Base-by-base conservation (phyloP, 495 filamentous ascomycete genomes). In the Peziza echinospora region DNA sequence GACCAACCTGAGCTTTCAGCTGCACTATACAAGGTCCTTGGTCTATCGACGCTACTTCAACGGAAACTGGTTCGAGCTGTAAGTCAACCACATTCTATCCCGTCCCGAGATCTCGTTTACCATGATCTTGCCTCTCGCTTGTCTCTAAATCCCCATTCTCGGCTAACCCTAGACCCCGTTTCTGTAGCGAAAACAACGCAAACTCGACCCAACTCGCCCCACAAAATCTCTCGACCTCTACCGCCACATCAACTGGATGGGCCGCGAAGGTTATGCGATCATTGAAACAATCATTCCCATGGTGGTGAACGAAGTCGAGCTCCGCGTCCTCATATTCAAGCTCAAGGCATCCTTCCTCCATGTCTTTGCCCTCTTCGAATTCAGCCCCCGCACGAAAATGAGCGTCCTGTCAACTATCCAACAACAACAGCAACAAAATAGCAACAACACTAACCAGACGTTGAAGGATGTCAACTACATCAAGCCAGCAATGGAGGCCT, bases 291-390 rank as follows among this genome's bases (percentile, higher is more conserved):
- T 80, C 57, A 76, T 97, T 34, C 63, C 93, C 4, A 86, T 85
- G 1, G 74, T 82, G 69, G 75, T 85, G 0, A 66, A 71, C 21
- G 52, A 49, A 39, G 26, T 26, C 52, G 86, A 82, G 60, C 71
- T 85, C 19, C 84, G 83, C 53, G 85, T 96, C 8, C 72, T 97
- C 44, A 75, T 81, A 6, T 80, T 80, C 63, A 97, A 96, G 63
- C 71, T 97, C 19, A 77, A 84, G 48, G 89, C 91, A 5, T 85
- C 79, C 22, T 93, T 94, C 56, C 87, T 89, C 54, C 89, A 97
- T 64, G 83, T 97, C 49, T 93, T 92, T 58, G 92, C 93, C 44
- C 71, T 94, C 13, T 97, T 93, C 59, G 84, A 93, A 65, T 93
- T 94, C 62, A 60, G 51, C 19, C 49, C 51, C 54, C 64, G 63